Evolutionary conservation across 176 grass and related monocot genomes (phyloP), one percentile per base, ranked within the genome.

Genomic region (Cymbopogon citratus): DNA sequence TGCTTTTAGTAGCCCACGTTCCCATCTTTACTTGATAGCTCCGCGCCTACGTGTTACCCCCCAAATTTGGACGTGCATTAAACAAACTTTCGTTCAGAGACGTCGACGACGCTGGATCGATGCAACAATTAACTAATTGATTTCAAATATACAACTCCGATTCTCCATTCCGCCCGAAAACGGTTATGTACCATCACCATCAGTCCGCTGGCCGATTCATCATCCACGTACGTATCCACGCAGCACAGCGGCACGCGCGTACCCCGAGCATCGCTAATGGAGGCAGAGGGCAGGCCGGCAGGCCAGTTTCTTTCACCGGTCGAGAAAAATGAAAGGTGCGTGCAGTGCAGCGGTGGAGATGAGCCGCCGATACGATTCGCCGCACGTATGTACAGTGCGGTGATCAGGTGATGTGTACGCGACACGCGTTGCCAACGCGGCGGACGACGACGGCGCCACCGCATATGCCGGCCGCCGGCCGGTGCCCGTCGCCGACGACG

Each of bases 1-100:
- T 14, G 77, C 63, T 80, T 80, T 80, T 80, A 35, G 77, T 80
- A 68, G 44, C 4, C 77, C 77, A 80, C 63, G 77, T 68, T 36
- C 45, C 6, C 63, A n/a, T 7, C 44, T 68, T 80, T 54, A 38
- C 45, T 36, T n/a, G 33, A 23, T 68, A 14, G 63, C 74, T 9
- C 34, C 13, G 3, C 0, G 28, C 70, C 70, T 68, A 36, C 77
- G 77, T 68, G 77, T 68, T 63, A 23, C 63, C 29, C 52, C 44
- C 64, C 65, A 19, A 69, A 80, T 16, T 35, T 7, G 49, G 29
- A 8, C 44, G 33, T 25, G 45, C 78, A 80, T 54, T 80, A 26
- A 80, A 69, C 63, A 54, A 26, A 16, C 78, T 80, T 80, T 80
- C 64, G 26, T 49, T 31, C 70, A 12, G 1, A 9, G 70, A 73